These are phyloP conservation scores for Noccaea caerulescens DNA, from an alignment of 345 rosid species.

Conservation along the genomic window DNA sequence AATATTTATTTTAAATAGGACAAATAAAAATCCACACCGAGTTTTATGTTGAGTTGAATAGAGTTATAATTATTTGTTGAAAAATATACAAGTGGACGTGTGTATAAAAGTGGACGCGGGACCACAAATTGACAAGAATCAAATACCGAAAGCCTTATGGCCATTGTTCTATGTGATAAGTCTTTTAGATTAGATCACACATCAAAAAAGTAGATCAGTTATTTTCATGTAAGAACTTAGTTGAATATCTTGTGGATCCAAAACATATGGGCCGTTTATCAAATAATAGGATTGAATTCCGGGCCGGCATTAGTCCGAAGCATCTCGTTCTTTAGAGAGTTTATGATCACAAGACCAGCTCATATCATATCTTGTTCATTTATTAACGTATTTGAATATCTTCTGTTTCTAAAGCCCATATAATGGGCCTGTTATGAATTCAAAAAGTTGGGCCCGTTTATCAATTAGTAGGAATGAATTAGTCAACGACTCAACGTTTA, in stretches of 20 bases:
- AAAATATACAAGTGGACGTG: constrained; percentile 4
- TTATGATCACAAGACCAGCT: no score
- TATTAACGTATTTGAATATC: no score
- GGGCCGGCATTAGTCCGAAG: not conserved
- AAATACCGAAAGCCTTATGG: constrained; percentile 33
- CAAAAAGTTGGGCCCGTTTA: no score
- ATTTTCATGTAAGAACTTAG: not conserved
- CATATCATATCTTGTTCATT: no score
- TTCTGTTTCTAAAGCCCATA: no score
- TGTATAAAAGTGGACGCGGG: constrained; percentile 18
- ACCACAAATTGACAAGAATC: constrained; percentile 26
- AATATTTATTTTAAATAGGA: not conserved
- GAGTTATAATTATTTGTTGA: not conserved
- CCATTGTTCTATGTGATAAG: constrained; percentile 25
- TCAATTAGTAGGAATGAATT: no score
- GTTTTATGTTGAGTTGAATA: not conserved
- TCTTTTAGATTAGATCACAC: constrained; percentile 20
- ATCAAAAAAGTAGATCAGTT: not conserved
- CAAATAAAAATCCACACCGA: not conserved
- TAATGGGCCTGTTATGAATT: no score
- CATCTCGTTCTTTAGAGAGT: not conserved
- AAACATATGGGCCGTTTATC: not conserved
- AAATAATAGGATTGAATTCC: not conserved
- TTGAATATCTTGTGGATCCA: not conserved
- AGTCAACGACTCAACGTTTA: constrained; percentile 11